phyloP scores from a whole-genome alignment of 2,329 filamentous ascomycete species.

The Huntiella abstrusa region DNA sequence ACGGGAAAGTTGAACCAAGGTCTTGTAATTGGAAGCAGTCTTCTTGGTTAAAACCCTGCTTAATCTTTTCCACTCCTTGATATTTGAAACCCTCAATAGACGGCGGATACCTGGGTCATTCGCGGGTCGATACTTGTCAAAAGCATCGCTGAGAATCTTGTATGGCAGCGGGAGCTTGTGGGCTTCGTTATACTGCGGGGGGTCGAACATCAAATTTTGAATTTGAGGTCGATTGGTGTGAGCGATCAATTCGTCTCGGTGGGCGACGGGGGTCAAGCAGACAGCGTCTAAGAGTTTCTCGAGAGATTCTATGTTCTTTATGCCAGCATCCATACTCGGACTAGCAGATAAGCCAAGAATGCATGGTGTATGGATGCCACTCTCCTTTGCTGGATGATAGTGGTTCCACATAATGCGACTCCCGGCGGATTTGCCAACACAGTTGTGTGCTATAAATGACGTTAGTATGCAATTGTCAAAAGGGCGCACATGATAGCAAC shows the following conservation, averaged over 20 bases:
- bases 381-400: constrained; percentile 35
- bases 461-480: background rate
- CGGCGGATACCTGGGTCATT: constrained; percentile 38
- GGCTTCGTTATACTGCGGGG: background rate
- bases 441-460: constrained; percentile 49
- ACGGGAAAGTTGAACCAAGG: constrained; percentile 31
- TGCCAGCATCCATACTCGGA: constrained; percentile 44
- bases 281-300: constrained; percentile 52
- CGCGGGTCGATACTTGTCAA: constrained; percentile 24
- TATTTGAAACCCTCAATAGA: background rate
- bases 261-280: constrained; percentile 47
- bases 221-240: constrained; percentile 45
- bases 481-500: constrained; percentile 7
- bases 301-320: constrained; percentile 37
- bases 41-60: background rate
- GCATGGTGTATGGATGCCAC: constrained; percentile 30
- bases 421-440: constrained; percentile 41
- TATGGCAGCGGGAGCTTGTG: background rate
- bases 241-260: constrained; percentile 50
- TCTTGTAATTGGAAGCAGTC: background rate
- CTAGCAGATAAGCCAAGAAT: constrained; percentile 71
- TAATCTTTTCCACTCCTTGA: background rate
- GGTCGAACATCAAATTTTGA: background rate
- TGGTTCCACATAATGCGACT: constrained; percentile 55
- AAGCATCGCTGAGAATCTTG: background rate